phyloP scores from a whole-genome alignment of 2,329 filamentous ascomycete species.

The Diaporthe vaccinii region DNA sequence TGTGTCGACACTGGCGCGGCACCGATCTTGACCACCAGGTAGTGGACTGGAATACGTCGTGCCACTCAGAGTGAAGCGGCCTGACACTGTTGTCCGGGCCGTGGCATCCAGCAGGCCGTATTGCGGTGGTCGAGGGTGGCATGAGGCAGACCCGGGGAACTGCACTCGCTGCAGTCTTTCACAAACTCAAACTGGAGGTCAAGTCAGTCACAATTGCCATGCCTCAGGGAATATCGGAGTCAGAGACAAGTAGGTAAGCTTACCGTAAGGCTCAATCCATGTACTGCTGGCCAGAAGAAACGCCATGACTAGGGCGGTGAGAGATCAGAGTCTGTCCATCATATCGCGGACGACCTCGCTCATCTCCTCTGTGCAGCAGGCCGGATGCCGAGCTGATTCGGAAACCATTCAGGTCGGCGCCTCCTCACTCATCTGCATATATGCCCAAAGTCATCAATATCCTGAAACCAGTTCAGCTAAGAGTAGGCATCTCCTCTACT shows the following conservation, averaged over 20 bases:
- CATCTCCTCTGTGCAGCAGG: no score
- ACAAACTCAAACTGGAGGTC: background rate
- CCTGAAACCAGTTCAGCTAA: background rate
- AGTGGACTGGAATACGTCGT: background rate
- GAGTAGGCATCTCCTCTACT: constrained; percentile 1
- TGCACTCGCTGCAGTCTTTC: background rate
- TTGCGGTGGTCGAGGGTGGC: background rate
- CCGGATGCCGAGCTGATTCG: background rate
- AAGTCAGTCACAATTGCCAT: background rate
- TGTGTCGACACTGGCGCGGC: background rate
- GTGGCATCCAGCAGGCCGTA: background rate
- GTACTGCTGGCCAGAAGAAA: background rate
- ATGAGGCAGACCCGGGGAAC: background rate
- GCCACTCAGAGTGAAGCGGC: background rate
- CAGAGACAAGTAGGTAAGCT: background rate
- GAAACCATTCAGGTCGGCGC: no score
- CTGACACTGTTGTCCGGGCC: background rate
- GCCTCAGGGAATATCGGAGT: background rate
- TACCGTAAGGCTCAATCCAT: background rate
- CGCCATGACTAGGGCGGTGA: no score
- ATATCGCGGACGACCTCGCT: background rate
- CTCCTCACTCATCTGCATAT: background rate
- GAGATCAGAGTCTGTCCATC: background rate
- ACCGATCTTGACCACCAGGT: no score
- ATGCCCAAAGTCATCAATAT: background rate